Percentiles rank a stretch among this genome's conserved stretches.
phyloP scores from a whole-genome alignment of 352 stramenopile genomes.

The Phytopythium montanum region DNA sequence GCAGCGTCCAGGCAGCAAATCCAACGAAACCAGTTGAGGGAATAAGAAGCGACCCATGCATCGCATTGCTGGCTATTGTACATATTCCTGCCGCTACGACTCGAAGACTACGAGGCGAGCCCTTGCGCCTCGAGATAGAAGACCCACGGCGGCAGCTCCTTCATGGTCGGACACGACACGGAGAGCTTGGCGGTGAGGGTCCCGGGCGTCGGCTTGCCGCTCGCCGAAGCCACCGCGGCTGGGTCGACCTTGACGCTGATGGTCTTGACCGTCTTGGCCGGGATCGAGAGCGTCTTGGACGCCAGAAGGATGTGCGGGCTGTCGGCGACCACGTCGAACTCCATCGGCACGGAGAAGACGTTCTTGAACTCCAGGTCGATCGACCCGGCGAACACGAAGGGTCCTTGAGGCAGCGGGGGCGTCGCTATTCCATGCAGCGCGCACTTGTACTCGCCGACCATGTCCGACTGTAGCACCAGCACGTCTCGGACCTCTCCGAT shows the following conservation, averaged over 20 bases:
- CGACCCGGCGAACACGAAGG: constrained; percentile 59
- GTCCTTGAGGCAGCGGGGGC: constrained; percentile 78
- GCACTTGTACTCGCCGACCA: constrained; percentile 82
- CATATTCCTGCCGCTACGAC: not conserved
- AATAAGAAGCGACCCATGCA: not conserved
- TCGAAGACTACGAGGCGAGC: constrained; percentile 2
- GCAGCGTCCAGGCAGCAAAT: not conserved
- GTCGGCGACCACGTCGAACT: constrained; percentile 84
- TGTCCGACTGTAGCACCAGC: constrained; percentile 56
- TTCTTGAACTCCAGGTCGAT: constrained; percentile 90
- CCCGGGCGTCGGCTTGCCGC: constrained; percentile 8
- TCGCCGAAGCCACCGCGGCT: not conserved
- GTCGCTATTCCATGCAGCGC: constrained; percentile 72
- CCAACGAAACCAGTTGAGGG: not conserved
- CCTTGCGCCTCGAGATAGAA: constrained; percentile 72
- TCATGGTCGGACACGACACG: constrained; percentile 64
- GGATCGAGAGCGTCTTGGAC: constrained; percentile 51
- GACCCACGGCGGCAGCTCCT: constrained; percentile 80
- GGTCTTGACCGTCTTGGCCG: constrained; percentile 57
- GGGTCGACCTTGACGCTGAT: constrained; percentile 65
- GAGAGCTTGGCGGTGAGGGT: constrained; percentile 69
- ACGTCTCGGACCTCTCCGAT: constrained; percentile 85
- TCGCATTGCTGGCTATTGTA: not conserved
- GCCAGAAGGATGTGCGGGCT: constrained; percentile 66
- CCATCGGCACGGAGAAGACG: constrained; percentile 68